A percentile compares a stretch with the other conserved stretches of the same genome.
These are phyloP conservation scores for Cryptosporidium felis DNA, from an alignment of 169 alveolate genomes.

Conservation along the genomic window DNA sequence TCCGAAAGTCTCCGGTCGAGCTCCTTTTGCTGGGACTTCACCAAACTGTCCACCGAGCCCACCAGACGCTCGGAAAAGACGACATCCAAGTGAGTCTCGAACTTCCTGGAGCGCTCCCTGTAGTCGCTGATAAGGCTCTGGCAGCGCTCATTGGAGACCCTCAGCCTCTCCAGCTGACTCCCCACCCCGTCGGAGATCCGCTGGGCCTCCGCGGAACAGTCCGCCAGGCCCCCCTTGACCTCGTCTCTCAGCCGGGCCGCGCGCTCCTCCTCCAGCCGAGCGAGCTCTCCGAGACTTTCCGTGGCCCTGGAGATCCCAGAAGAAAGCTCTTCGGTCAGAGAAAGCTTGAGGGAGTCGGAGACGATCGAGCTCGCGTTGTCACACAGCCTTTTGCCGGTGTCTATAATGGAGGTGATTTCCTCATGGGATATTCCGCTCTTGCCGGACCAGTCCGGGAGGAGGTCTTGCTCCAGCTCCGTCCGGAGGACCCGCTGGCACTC, in stretches of 20 bases:
- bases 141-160: conserved; percentile 27
- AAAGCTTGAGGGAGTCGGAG: conserved; percentile 26
- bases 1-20: not conserved
- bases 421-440: conserved; percentile 9
- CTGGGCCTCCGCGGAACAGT: not conserved
- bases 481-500: not conserved
- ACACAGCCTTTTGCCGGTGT: conserved; percentile 45
- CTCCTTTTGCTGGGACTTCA: not conserved
- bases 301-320: conserved; percentile 17
- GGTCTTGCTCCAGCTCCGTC: conserved; percentile 18
- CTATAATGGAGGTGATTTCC: conserved; percentile 22
- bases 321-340: conserved; percentile 10
- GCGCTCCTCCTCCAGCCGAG: not conserved
- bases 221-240: not conserved
- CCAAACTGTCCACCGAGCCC: not conserved
- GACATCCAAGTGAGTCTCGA: not conserved
- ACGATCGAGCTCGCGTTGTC: conserved; percentile 1
- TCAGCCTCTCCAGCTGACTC: conserved; percentile 3
- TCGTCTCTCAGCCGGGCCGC: conserved; percentile 3
- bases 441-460: conserved; percentile 12
- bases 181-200: not conserved
- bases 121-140: not conserved
- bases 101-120: not conserved
- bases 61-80: not conserved
- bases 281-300: not conserved